Percentiles rank a stretch among this genome's conserved stretches.
phyloP scores from a whole-genome alignment of 176 grass and related monocot genomes.

The Triticum turgidum region DNA sequence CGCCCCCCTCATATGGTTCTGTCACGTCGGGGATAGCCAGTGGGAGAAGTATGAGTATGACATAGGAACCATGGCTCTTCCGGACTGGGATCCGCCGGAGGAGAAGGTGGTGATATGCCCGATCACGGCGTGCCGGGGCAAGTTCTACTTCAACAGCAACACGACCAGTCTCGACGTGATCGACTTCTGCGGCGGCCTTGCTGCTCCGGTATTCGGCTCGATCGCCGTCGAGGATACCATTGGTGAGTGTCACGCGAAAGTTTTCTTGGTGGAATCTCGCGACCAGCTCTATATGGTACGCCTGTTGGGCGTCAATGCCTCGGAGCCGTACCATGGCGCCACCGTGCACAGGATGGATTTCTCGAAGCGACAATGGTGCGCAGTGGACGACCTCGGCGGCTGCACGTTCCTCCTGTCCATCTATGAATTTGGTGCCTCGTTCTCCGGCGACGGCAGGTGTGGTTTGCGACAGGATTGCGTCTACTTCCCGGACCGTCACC shows the following conservation, averaged over 20 bases:
- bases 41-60: not conserved
- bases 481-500: not conserved
- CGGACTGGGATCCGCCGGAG: not conserved
- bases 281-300: not conserved
- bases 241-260: no score
- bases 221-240: not conserved
- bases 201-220: not conserved
- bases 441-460: not conserved
- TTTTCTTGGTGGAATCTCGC: not conserved
- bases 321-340: not conserved
- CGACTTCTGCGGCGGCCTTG: not conserved
- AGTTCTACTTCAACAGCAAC: conserved; percentile 4
- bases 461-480: not conserved
- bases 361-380: not conserved
- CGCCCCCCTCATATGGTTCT: not conserved
- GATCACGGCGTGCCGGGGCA: not conserved
- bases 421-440: not conserved
- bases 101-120: not conserved
- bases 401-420: not conserved
- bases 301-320: not conserved
- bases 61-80: not conserved
- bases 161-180: not conserved
- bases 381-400: not conserved
- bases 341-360: not conserved
- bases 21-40: not conserved